These are phyloP conservation scores for Petunia axillaris DNA, from an alignment of 257 asterid species.

Conservation along the genomic window DNA sequence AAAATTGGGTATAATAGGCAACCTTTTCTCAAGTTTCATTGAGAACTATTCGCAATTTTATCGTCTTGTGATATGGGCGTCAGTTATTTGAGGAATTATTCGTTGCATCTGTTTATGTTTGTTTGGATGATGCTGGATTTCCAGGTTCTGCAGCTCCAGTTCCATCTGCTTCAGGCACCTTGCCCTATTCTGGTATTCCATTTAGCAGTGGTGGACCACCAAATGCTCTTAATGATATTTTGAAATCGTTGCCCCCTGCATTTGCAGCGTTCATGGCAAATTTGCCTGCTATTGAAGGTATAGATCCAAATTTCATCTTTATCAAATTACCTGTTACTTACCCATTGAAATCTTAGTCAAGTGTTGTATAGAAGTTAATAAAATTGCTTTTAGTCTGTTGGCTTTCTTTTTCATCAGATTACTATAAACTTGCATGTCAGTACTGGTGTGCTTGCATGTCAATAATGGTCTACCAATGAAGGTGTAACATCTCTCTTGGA, in stretches of 20 bases:
- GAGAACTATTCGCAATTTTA: neutral
- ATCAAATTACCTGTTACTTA: constrained; percentile 8
- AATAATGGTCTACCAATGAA: constrained; percentile 9
- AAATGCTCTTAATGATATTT: constrained; percentile 44
- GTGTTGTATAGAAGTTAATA: neutral
- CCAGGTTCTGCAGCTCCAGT: constrained; percentile 51
- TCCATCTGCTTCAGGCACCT: constrained; percentile 46
- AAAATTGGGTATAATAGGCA: neutral
- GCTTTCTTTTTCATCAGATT: neutral
- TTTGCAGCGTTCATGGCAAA: constrained; percentile 62
- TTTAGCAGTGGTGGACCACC: constrained; percentile 52
- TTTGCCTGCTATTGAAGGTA: constrained; percentile 90
- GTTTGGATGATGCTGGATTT: constrained; percentile 24
- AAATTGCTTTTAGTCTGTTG: neutral
- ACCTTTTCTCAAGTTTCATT: constrained; percentile 6
- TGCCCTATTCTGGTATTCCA: constrained; percentile 46
- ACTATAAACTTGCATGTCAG: constrained; percentile 1
- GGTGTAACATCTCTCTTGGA: neutral
- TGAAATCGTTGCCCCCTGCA: constrained; percentile 73
- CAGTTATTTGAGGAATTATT: constrained; percentile 1
- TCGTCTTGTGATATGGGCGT: neutral
- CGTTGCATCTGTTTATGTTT: neutral
- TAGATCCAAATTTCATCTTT: neutral
- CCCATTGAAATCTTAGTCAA: neutral
- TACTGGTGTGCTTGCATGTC: neutral